phyloP scores from a whole-genome alignment of 306 rosid species.

The Hippophae rhamnoides region DNA sequence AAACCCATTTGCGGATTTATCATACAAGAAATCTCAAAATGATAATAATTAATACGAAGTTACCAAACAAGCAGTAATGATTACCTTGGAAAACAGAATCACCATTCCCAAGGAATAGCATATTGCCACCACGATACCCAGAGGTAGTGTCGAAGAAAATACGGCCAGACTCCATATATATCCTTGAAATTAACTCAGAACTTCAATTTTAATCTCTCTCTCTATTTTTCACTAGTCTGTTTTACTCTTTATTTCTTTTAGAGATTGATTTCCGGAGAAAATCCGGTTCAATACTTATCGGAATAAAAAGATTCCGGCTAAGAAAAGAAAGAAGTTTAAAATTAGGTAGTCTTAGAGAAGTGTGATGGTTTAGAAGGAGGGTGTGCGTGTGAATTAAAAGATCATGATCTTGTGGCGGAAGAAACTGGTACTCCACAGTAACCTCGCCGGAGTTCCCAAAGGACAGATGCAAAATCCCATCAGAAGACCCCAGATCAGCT shows the following conservation, averaged over 20 bases:
- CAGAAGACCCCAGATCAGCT: constrained; percentile 42
- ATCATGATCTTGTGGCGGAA: constrained; percentile 99
- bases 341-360: not conserved
- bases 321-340: not conserved
- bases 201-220: not conserved
- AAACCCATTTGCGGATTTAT: not conserved
- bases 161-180: constrained; percentile 56
- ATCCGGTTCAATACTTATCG: constrained; percentile 4
- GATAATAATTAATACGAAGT: not conserved
- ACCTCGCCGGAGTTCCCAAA: constrained; percentile 81
- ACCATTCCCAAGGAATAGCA: constrained; percentile 66
- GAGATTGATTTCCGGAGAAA: not conserved
- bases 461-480: constrained; percentile 89
- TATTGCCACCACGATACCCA: constrained; percentile 46
- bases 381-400: constrained; percentile 36
- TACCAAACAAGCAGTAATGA: not conserved
- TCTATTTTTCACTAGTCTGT: not conserved
- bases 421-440: constrained; percentile 95
- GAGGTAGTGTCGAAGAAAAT: constrained; percentile 46
- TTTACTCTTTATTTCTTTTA: not conserved
- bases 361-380: constrained; percentile 1
- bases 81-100: constrained; percentile 65
- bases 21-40: not conserved
- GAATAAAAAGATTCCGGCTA: not conserved
- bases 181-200: not conserved